phyloP scores from a whole-genome alignment of 2,329 filamentous ascomycete species.

The Colletotrichum phormii region DNA sequence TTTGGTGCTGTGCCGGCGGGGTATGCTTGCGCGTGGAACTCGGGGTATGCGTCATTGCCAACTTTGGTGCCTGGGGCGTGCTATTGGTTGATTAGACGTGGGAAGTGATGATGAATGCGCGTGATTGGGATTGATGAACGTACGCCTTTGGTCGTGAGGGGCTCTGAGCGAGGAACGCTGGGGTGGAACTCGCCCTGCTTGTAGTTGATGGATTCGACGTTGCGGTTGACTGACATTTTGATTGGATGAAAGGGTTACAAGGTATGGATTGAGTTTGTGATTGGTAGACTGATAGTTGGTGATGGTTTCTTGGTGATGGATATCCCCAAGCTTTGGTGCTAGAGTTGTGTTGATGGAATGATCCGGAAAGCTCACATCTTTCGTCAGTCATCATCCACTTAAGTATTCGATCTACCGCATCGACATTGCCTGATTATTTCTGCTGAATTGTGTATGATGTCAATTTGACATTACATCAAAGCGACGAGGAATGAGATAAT shows the following conservation, averaged over 20 bases:
- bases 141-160: constrained; percentile 66
- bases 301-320: background rate
- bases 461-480: constrained; percentile 27
- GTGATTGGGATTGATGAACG: constrained; percentile 41
- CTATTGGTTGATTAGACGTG: constrained; percentile 51
- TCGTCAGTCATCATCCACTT: background rate
- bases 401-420: constrained; percentile 3
- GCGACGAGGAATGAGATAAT: constrained; percentile 15
- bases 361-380: background rate
- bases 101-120: background rate
- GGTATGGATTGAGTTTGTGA: background rate
- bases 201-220: constrained; percentile 62
- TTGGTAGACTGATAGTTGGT: background rate
- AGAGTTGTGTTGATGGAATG: background rate
- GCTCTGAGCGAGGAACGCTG: constrained; percentile 61
- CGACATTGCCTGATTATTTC: too few species aligned
- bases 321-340: background rate
- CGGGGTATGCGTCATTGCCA: constrained; percentile 68
- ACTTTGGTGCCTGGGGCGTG: constrained; percentile 73
- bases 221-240: constrained; percentile 56
- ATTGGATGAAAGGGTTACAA: background rate
- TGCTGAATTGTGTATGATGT: background rate
- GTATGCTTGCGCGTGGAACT: constrained; percentile 72
- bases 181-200: constrained; percentile 68
- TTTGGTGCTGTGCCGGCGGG: constrained; percentile 73